These are phyloP conservation scores for Irpex sp. DNA, from an alignment of 1,284 basidiomycete genomes.

Conservation along the genomic window DNA sequence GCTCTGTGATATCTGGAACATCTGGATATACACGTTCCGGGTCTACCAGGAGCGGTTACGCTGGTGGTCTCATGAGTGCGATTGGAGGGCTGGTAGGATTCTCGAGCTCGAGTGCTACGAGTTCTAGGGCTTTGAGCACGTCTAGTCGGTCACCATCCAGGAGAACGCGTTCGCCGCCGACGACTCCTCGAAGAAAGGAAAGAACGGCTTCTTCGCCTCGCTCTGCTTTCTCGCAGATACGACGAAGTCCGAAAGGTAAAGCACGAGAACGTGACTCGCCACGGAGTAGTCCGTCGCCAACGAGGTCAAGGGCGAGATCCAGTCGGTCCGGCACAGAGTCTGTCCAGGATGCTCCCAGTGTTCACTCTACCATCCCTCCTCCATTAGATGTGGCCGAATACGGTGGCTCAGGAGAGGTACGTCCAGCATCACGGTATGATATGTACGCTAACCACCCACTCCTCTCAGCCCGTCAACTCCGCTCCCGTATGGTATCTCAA, in stretches of 20 bases:
- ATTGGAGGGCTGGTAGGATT: neutral
- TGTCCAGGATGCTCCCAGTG: neutral
- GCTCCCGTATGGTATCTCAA: constrained; percentile 12
- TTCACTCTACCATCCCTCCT: neutral
- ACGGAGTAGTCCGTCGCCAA: neutral
- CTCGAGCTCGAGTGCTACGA: neutral
- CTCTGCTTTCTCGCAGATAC: neutral
- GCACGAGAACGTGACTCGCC: neutral
- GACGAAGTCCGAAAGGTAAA: neutral
- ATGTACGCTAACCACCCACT: neutral
- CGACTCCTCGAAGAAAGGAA: neutral
- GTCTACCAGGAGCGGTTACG: neutral
- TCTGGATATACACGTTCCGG: neutral
- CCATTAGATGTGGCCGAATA: neutral
- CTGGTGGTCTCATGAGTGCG: neutral
- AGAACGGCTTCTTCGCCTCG: neutral
- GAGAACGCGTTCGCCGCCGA: neutral
- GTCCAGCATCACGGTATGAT: neutral
- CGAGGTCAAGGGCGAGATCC: neutral
- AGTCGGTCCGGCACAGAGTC: neutral
- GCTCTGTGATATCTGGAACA: neutral
- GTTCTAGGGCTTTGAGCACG: neutral
- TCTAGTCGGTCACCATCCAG: neutral
- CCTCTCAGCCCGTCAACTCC: constrained; percentile 5
- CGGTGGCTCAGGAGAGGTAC: neutral